Percentiles rank a stretch among this genome's conserved stretches.
Conservation (phyloP, 192 early-diverging fungal genomes). For the Mortierella antarctica region DNA sequence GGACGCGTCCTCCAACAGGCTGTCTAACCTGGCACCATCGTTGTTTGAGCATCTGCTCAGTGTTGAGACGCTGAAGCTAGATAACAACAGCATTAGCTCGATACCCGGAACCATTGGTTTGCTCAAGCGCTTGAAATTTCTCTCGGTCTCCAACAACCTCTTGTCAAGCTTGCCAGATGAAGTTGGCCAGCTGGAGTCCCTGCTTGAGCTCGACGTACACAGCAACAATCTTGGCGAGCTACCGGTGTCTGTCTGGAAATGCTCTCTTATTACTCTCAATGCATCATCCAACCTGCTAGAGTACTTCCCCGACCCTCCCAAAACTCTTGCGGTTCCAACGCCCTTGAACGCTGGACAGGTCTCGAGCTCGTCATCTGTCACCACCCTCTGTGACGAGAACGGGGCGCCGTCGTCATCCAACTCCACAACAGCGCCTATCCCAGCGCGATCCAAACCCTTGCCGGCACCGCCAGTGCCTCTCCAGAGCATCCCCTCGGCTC, state of each 20-base stretch:
- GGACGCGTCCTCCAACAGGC: constrained; percentile 76
- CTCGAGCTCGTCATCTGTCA: constrained; percentile 7
- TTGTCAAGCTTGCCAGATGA: constrained; percentile 76
- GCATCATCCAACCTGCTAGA: constrained; percentile 85
- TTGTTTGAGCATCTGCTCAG: constrained; percentile 67
- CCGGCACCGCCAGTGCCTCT: constrained; percentile 47
- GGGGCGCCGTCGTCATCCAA: neutral
- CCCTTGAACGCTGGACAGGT: neutral
- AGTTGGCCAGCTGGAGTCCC: constrained; percentile 70
- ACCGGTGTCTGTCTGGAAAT: constrained; percentile 83
- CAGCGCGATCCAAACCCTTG: constrained; percentile 53
- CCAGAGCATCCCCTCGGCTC: constrained; percentile 11
- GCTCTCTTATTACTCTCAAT: constrained; percentile 78
- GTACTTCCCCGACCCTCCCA: constrained; percentile 78
- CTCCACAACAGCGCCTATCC: constrained; percentile 58
- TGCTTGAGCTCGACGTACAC: constrained; percentile 76
- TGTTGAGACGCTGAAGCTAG: constrained; percentile 69
- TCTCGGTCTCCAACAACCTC: constrained; percentile 77
- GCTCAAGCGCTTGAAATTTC: constrained; percentile 61
- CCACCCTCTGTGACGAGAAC: neutral
- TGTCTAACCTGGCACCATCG: constrained; percentile 70
- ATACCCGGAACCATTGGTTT: constrained; percentile 70
- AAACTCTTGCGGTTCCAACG: neutral
- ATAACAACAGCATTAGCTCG: constrained; percentile 79
- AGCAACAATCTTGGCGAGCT: constrained; percentile 80